These are phyloP conservation scores for Termitomyces bulborhizus DNA, from an alignment of 768 basidiomycete genomes.

Conservation along the genomic window DNA sequence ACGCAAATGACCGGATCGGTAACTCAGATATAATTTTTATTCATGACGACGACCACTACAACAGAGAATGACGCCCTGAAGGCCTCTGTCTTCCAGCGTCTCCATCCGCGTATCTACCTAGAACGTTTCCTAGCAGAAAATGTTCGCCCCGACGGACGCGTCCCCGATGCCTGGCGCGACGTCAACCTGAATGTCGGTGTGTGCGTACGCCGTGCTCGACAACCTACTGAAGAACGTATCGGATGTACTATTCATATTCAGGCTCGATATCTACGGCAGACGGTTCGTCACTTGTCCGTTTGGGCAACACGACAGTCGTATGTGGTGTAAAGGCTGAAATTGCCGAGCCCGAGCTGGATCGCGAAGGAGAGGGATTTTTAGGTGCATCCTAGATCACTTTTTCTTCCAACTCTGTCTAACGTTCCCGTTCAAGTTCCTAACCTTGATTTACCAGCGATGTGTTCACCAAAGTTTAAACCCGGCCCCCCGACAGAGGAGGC, in stretches of 20 bases:
- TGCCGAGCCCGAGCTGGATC: constrained; percentile 80
- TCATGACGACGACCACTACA: constrained; percentile 7
- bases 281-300: constrained; percentile 84
- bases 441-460: constrained; percentile 88
- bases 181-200: constrained; percentile 75
- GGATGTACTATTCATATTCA: constrained; percentile 31
- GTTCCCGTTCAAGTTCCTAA: constrained; percentile 67
- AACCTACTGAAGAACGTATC: constrained; percentile 7
- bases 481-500: constrained; percentile 95
- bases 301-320: constrained; percentile 92
- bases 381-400: constrained; percentile 40
- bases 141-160: constrained; percentile 79
- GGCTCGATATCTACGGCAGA: constrained; percentile 94
- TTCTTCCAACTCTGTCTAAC: not conserved
- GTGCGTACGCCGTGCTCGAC: constrained; percentile 17
- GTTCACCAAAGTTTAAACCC: constrained; percentile 90
- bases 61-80: constrained; percentile 32
- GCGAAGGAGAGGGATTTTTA: constrained; percentile 71
- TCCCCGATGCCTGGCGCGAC: constrained; percentile 63
- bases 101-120: constrained; percentile 87
- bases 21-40: not conserved
- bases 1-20: not conserved
- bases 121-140: constrained; percentile 77
- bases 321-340: constrained; percentile 97
- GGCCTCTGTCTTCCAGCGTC: constrained; percentile 70